phyloP scores from a whole-genome alignment of 2,329 filamentous ascomycete species.

The Fusarium aywerte region DNA sequence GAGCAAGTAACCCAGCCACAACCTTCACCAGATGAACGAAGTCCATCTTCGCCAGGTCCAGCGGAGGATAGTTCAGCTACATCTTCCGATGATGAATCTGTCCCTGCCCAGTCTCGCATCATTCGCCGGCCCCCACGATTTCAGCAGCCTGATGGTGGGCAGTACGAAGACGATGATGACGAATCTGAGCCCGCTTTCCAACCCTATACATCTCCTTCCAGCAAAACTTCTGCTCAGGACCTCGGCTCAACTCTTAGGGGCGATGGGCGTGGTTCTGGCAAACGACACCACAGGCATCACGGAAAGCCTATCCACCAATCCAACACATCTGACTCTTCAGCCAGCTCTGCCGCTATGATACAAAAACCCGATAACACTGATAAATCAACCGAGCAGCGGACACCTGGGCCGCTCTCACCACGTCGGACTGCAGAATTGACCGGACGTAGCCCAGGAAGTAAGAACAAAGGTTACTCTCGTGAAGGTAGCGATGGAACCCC shows the following conservation, averaged over 20 bases:
- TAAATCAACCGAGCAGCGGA: conserved; percentile 49
- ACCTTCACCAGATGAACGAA: conserved; percentile 39
- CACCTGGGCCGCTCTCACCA: conserved; percentile 64
- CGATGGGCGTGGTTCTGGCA: conserved; percentile 52
- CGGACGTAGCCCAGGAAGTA: conserved; percentile 63
- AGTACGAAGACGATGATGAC: conserved; percentile 62
- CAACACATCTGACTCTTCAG: conserved; percentile 72
- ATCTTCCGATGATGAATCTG: conserved; percentile 62
- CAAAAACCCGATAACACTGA: conserved; percentile 44
- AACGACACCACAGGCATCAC: conserved; percentile 45
- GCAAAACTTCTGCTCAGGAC: conserved; percentile 55
- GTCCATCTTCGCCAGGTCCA: conserved; percentile 52
- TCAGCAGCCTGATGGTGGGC: conserved; percentile 52
- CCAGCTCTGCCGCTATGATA: conserved; percentile 61
- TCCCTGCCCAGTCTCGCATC: conserved; percentile 67
- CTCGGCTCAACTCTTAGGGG: conserved; percentile 65
- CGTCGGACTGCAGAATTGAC: conserved; percentile 68
- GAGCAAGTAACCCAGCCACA: conserved; percentile 31
- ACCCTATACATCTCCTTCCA: conserved; percentile 55
- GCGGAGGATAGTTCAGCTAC: conserved; percentile 53
- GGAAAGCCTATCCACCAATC: conserved; percentile 58
- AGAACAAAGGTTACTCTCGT: conserved; percentile 62
- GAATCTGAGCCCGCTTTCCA: conserved; percentile 68
- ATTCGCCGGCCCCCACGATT: conserved; percentile 69
- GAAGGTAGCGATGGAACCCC: conserved; percentile 79